Evolutionary conservation across 2,329 filamentous ascomycete genomes (phyloP).

Genomic region (Aspergillus clavatus): DNA sequence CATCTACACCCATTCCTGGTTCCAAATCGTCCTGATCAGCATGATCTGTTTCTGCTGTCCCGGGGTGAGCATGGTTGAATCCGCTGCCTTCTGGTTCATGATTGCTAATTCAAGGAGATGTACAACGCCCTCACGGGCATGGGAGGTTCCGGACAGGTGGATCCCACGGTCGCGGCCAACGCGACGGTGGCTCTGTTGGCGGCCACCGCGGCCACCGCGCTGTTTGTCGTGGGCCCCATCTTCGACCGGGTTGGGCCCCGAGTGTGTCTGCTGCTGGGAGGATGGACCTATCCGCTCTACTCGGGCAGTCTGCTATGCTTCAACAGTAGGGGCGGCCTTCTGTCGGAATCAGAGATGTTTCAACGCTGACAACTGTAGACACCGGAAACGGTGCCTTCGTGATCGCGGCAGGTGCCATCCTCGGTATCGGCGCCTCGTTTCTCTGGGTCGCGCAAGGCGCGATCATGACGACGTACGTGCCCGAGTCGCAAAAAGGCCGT

Average conservation of each 20-base stretch:
- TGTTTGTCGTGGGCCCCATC: constrained; percentile 44
- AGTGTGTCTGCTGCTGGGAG: constrained; percentile 42
- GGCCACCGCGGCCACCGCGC: constrained; percentile 40
- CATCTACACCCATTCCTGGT: constrained; percentile 44
- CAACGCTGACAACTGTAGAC: constrained; percentile 16
- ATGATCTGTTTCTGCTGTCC: constrained; percentile 49
- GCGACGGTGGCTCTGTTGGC: constrained; percentile 44
- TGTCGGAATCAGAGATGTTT: background rate
- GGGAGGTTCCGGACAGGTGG: constrained; percentile 45
- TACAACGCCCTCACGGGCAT: constrained; percentile 46
- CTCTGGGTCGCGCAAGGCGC: constrained; percentile 47
- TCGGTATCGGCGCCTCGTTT: constrained; percentile 45
- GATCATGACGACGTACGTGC: constrained; percentile 47
- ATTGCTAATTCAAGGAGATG: constrained; percentile 32
- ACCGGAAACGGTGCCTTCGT: constrained; percentile 41
- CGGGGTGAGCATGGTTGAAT: too few species aligned
- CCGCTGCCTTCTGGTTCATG: too few species aligned
- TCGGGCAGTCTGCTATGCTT: constrained; percentile 43
- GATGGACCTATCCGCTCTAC: constrained; percentile 46
- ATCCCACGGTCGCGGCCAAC: constrained; percentile 45
- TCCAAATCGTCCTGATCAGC: constrained; percentile 47
- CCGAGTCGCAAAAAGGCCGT: constrained; percentile 41
- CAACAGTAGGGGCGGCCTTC: constrained; percentile 30
- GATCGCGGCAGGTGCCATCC: constrained; percentile 42
- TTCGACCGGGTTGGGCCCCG: constrained; percentile 43